phyloP scores from a whole-genome alignment of 2,329 filamentous ascomycete genomes.

The Sphaerulina musiva region DNA sequence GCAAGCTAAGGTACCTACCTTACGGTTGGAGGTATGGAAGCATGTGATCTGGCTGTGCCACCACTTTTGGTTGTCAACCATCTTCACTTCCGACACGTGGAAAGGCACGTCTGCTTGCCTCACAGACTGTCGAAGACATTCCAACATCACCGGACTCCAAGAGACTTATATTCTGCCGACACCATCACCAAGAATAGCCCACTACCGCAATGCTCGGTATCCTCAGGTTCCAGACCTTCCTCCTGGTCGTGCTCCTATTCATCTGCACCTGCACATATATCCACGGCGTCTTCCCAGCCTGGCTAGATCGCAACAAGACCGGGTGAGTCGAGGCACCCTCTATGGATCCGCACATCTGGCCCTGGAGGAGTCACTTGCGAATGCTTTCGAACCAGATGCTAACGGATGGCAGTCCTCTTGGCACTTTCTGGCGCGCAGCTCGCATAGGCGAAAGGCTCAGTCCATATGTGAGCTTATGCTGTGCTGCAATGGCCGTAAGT shows the following conservation, averaged over 20 bases:
- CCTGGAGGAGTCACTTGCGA: background rate
- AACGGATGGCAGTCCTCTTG: conserved; percentile 39
- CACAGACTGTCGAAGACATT: background rate
- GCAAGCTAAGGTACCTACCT: background rate
- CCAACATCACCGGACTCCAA: too few species aligned
- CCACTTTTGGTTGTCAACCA: background rate
- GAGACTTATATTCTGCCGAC: too few species aligned
- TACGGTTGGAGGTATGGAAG: background rate
- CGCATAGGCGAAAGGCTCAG: conserved; percentile 87
- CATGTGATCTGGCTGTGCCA: conserved; percentile 7
- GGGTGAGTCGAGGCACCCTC: conserved; percentile 52
- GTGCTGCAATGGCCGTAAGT: conserved; percentile 84
- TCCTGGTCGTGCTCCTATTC: conserved; percentile 86
- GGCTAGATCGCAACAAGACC: conserved; percentile 89
- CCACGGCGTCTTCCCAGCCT: conserved; percentile 79
- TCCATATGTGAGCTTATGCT: conserved; percentile 92
- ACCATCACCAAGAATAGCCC: too few species aligned
- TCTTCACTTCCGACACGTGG: conserved; percentile 8
- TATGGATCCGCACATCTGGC: background rate
- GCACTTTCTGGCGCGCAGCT: conserved; percentile 94
- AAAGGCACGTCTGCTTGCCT: background rate
- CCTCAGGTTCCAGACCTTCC: conserved; percentile 97
- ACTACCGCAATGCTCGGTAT: conserved; percentile 66
- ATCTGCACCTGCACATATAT: conserved; percentile 95
- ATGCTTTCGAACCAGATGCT: background rate